Conservation (phyloP, 805 yeast genomes). For the Ogataea pini region DNA sequence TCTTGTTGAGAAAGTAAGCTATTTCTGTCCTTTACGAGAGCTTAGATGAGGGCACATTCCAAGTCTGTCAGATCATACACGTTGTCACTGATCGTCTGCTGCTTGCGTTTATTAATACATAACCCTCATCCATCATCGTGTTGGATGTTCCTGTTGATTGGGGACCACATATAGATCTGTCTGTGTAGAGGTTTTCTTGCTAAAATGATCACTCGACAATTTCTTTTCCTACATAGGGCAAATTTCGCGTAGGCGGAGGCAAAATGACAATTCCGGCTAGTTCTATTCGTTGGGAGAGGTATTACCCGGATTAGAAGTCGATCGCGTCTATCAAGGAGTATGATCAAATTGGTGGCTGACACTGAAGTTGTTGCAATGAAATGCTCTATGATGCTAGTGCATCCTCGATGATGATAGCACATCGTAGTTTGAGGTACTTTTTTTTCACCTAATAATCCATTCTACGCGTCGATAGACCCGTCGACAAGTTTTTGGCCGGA, state of each 20-base stretch:
- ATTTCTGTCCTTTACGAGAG: too few species aligned
- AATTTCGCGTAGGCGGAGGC: conserved; percentile 3
- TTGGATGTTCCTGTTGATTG: conserved; percentile 1
- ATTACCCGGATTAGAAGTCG: conserved; percentile 7
- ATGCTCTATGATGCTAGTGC: too few species aligned
- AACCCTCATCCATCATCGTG: not conserved
- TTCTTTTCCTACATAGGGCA: conserved; percentile 1
- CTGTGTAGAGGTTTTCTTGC: conserved; percentile 9
- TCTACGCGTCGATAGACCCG: conserved; percentile 1
- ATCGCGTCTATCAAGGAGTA: too few species aligned
- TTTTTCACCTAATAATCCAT: not conserved
- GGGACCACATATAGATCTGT: conserved; percentile 4
- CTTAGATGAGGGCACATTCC: not conserved
- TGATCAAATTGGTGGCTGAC: too few species aligned
- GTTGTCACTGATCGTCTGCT: not conserved
- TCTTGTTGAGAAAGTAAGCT: conserved; percentile 25
- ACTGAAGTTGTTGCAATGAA: too few species aligned
- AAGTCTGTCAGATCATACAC: too few species aligned
- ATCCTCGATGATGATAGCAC: too few species aligned
- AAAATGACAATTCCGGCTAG: conserved; percentile 2
- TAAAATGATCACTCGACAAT: conserved; percentile 1
- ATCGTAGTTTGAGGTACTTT: too few species aligned
- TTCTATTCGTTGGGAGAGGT: conserved; percentile 1
- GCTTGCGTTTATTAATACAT: not conserved
- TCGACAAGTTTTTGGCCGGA: not conserved